Conservation (phyloP, 495 filamentous ascomycete genomes). For the Podospora pseudocomata region DNA sequence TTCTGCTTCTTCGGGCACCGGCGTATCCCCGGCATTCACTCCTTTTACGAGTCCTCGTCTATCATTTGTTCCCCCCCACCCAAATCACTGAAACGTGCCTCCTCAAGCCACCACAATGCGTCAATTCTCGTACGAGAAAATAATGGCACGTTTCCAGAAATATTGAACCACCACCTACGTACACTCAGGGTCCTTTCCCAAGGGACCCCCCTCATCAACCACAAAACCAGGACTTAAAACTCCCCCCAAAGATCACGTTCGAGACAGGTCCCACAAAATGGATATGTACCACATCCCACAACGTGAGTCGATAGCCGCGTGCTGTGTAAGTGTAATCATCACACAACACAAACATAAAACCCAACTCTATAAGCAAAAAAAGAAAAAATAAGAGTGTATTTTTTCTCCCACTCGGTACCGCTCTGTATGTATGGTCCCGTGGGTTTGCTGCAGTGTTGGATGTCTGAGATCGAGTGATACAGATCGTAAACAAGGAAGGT, state of each 20-base stretch:
- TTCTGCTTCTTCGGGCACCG: neutral
- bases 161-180: too few relatives aligned
- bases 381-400: too few relatives aligned
- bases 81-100: neutral
- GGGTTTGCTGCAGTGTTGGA: neutral
- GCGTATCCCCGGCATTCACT: neutral
- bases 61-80: neutral
- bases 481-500: constrained; percentile 11
- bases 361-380: too few relatives aligned
- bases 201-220: neutral
- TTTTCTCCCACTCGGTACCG: neutral
- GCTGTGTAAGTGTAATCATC: neutral
- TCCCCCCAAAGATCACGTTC: neutral
- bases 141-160: neutral
- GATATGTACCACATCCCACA: neutral
- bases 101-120: neutral
- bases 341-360: too few relatives aligned
- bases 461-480: constrained; percentile 23
- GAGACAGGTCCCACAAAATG: neutral
- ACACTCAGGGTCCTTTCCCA: too few relatives aligned
- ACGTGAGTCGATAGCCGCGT: neutral
- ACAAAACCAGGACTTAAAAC: neutral
- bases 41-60: neutral
- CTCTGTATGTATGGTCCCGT: neutral
- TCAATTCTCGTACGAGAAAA: neutral